Conservation (phyloP, 371 early-diverging fungal genomes). For the Nematocida major region DNA sequence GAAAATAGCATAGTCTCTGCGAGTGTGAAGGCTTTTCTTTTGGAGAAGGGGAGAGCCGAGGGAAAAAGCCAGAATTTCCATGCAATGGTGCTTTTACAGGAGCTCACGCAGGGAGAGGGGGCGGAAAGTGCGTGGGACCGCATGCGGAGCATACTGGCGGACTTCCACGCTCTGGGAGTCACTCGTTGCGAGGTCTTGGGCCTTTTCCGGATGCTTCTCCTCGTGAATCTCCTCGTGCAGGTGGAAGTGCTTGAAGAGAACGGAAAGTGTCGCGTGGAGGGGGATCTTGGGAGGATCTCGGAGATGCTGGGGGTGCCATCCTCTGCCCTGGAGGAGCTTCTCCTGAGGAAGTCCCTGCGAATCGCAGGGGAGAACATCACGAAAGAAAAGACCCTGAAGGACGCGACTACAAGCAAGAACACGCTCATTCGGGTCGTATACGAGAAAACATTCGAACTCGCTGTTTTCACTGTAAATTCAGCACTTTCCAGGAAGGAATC, state of each 20-base stretch:
- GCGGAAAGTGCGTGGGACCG: background rate
- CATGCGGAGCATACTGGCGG: background rate
- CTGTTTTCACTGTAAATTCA: constrained; percentile 53
- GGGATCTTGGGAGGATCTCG: background rate
- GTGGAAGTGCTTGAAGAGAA: background rate
- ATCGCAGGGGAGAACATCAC: constrained; percentile 71
- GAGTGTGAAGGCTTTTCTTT: constrained; percentile 73
- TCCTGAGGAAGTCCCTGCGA: constrained; percentile 60
- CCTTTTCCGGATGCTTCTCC: background rate
- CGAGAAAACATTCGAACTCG: constrained; percentile 54
- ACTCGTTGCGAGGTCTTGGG: too few species aligned
- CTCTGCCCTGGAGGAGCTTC: constrained; percentile 42
- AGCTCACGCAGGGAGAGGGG: background rate
- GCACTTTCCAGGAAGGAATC: constrained; percentile 3
- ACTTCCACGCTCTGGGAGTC: background rate
- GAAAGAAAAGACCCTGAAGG: constrained; percentile 65
- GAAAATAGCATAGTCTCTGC: constrained; percentile 76
- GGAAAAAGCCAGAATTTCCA: constrained; percentile 71
- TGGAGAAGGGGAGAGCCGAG: constrained; percentile 74
- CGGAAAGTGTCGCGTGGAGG: background rate
- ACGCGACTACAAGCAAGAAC: constrained; percentile 66
- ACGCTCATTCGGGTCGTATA: constrained; percentile 71
- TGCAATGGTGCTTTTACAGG: constrained; percentile 64
- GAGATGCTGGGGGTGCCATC: constrained; percentile 20
- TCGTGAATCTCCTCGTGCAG: background rate